Conservation (phyloP, 2,329 filamentous ascomycete species). For the Claviceps pazoutovae region DNA sequence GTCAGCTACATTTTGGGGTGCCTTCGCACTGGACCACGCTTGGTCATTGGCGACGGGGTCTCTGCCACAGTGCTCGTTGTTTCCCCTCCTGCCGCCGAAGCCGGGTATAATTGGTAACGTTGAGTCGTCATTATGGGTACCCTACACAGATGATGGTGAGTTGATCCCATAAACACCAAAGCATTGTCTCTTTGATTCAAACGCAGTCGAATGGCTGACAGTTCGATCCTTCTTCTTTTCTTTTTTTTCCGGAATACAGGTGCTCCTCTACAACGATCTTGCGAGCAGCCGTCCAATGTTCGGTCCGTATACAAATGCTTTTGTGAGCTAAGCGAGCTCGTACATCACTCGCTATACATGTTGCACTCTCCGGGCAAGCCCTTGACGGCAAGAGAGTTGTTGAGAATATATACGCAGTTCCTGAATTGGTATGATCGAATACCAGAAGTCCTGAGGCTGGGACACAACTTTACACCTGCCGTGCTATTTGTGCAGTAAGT, state of each 20-base stretch:
- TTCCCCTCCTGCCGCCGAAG: slow-evolving; percentile 42
- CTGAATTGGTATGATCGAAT: slow-evolving; percentile 58
- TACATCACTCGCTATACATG: slow-evolving; percentile 56
- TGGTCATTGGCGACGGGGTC: slow-evolving; percentile 53
- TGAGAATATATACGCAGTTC: slow-evolving; percentile 53
- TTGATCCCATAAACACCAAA: neutral
- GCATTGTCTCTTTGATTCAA: neutral
- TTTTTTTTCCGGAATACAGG: slow-evolving; percentile 21
- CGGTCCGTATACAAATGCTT: slow-evolving; percentile 55
- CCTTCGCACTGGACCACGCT: slow-evolving; percentile 48
- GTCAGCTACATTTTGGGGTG: slow-evolving; percentile 47
- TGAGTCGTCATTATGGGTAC: slow-evolving; percentile 46
- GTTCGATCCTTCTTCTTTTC: too few species aligned
- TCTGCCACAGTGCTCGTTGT: slow-evolving; percentile 44
- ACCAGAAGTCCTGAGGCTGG: slow-evolving; percentile 48
- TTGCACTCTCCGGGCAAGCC: slow-evolving; percentile 57
- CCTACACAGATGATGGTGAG: slow-evolving; percentile 44
- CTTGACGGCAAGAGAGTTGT: slow-evolving; percentile 48
- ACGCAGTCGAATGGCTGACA: neutral
- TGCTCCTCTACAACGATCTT: slow-evolving; percentile 38
- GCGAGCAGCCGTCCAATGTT: slow-evolving; percentile 52
- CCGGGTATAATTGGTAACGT: slow-evolving; percentile 46
- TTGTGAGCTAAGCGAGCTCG: slow-evolving; percentile 58
- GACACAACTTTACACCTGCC: slow-evolving; percentile 57
- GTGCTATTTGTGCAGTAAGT: slow-evolving; percentile 62